Evolutionary conservation across 2,329 filamentous ascomycete species (phyloP).

Genomic region (Penicillium sp.): DNA sequence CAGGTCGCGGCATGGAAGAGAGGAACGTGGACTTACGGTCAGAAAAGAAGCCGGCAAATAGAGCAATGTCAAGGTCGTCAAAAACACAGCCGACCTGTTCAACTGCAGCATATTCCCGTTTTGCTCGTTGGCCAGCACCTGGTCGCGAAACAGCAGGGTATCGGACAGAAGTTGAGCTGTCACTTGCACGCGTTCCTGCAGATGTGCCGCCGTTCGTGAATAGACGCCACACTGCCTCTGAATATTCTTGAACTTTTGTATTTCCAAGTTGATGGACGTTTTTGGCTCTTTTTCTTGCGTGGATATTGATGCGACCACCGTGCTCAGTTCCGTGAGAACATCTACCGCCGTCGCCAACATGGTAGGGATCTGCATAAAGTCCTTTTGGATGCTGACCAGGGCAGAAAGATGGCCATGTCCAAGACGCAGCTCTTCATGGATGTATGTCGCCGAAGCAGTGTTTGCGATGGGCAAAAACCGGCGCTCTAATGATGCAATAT

Average conservation of each 20-base stretch:
- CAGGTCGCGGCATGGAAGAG: too few species aligned
- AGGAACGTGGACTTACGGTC: constrained; percentile 5
- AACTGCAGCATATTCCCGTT: constrained; percentile 23
- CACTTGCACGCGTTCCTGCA: constrained; percentile 19
- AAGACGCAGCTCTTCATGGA: constrained; percentile 13
- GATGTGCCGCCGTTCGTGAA: constrained; percentile 17
- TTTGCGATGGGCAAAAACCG: constrained; percentile 21
- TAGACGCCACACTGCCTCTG: constrained; percentile 15
- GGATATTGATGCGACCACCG: neutral
- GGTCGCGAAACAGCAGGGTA: constrained; percentile 21
- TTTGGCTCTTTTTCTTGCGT: too few species aligned
- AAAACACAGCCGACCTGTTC: constrained; percentile 21
- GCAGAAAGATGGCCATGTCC: constrained; percentile 8
- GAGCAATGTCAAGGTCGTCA: constrained; percentile 11
- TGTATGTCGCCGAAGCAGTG: constrained; percentile 15
- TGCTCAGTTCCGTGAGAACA: constrained; percentile 1
- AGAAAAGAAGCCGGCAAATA: constrained; percentile 13
- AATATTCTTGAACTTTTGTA: constrained; percentile 20
- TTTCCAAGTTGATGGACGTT: neutral
- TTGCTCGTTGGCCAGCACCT: constrained; percentile 18
- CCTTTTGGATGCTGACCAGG: constrained; percentile 8
- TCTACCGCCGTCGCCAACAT: constrained; percentile 5
- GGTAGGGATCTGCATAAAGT: constrained; percentile 10
- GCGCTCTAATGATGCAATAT: constrained; percentile 23
- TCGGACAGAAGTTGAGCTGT: constrained; percentile 21